phyloP scores from a whole-genome alignment of 441 rosid genomes.

The Gossypium schwendimanii region DNA sequence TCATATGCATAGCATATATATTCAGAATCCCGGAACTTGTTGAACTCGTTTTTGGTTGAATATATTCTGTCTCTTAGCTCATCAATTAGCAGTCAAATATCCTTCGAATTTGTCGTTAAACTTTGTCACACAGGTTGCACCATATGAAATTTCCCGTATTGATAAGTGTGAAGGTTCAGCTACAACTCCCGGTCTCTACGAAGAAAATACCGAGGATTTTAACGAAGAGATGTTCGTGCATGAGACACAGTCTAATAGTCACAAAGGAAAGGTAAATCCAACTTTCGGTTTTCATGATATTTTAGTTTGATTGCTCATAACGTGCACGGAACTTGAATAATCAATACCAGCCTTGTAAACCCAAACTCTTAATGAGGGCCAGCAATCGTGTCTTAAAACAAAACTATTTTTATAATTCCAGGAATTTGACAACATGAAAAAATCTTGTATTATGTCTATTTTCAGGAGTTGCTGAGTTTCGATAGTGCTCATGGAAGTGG shows the following conservation, averaged over 20 bases:
- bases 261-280: conserved; percentile 48
- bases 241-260: conserved; percentile 29
- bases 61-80: neutral
- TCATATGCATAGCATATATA: neutral
- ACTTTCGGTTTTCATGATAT: neutral
- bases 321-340: neutral
- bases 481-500: conserved; percentile 27
- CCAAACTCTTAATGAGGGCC: neutral
- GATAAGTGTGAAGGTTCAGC: conserved; percentile 55
- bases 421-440: neutral
- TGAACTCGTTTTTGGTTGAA: neutral
- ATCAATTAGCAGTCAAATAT: neutral
- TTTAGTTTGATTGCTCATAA: neutral
- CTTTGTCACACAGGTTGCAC: conserved; percentile 59
- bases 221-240: conserved; percentile 35
- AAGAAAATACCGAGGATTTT: conserved; percentile 40
- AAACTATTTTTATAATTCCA: neutral
- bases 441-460: conserved; percentile 18
- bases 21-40: neutral
- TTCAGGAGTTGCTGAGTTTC: conserved; percentile 42
- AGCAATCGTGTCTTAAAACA: neutral
- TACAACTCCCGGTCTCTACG: conserved; percentile 28
- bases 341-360: neutral
- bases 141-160: conserved; percentile 53
- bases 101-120: conserved; percentile 12